Conservation (phyloP, 352 stramenopile species). For the Albugo laibachii region DNA sequence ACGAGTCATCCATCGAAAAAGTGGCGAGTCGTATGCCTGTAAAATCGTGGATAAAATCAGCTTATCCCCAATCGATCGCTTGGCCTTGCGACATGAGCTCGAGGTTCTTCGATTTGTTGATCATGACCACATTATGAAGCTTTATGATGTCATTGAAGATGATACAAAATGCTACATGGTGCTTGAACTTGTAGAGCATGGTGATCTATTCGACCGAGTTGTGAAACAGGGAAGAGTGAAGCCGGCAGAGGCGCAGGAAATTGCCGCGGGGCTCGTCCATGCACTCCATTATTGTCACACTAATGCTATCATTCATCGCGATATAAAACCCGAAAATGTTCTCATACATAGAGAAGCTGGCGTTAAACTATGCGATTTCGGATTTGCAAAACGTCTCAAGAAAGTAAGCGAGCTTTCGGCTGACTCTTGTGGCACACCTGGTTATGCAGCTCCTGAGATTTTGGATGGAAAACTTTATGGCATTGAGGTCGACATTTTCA, state of each 20-base stretch:
- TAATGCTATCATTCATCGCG: slow-evolving; percentile 66
- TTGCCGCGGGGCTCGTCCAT: slow-evolving; percentile 57
- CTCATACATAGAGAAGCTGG: slow-evolving; percentile 33
- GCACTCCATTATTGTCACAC: slow-evolving; percentile 86
- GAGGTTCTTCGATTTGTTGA: slow-evolving; percentile 42
- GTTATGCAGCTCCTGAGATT: slow-evolving; percentile 70
- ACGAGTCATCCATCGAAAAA: slow-evolving; percentile 64
- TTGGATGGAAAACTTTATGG: slow-evolving; percentile 65
- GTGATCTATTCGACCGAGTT: slow-evolving; percentile 75
- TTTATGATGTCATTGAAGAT: slow-evolving; percentile 89
- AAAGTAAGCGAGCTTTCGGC: slow-evolving; percentile 37
- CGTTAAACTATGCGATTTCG: slow-evolving; percentile 76
- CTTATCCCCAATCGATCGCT: slow-evolving; percentile 47
- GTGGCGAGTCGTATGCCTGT: slow-evolving; percentile 45
- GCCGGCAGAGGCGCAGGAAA: slow-evolving; percentile 36
- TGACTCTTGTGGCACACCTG: slow-evolving; percentile 67
- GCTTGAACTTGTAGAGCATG: slow-evolving; percentile 88
- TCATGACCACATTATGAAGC: slow-evolving; percentile 78
- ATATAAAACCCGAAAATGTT: slow-evolving; percentile 78
- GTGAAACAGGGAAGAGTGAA: slow-evolving; percentile 64
- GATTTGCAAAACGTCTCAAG: slow-evolving; percentile 53
- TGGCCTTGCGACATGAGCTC: slow-evolving; percentile 55
- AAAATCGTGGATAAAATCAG: slow-evolving; percentile 74
- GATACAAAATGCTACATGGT: slow-evolving; percentile 94
- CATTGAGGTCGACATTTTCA: slow-evolving; percentile 75